phyloP scores from a whole-genome alignment of 805 yeast species.

The Myxozyma lipomycoides region DNA sequence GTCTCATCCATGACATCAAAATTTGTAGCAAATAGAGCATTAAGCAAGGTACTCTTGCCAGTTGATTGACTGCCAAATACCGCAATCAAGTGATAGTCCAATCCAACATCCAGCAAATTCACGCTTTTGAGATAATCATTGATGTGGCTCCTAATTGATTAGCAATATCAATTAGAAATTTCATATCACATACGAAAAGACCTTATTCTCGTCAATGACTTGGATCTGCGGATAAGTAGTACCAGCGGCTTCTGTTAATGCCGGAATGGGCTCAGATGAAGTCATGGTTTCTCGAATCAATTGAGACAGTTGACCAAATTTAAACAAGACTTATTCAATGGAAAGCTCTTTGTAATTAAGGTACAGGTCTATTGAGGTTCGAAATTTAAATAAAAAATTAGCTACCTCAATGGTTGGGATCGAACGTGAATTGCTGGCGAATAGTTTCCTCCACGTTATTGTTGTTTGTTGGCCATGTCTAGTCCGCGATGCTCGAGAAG shows the following conservation, averaged over 20 bases:
- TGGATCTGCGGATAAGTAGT: constrained; percentile 36
- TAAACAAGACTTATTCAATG: too few species aligned
- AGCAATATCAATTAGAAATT: not conserved
- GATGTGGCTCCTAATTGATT: constrained; percentile 7
- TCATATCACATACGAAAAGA: constrained; percentile 39
- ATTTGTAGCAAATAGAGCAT: constrained; percentile 75
- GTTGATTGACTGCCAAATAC: constrained; percentile 97
- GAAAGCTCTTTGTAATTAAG: too few species aligned
- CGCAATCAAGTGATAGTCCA: constrained; percentile 82
- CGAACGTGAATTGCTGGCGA: too few species aligned
- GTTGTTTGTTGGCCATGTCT: too few species aligned
- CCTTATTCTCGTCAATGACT: constrained; percentile 51
- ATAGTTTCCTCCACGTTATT: too few species aligned
- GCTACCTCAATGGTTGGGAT: too few species aligned
- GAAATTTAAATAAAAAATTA: too few species aligned
- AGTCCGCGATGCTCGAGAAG: too few species aligned
- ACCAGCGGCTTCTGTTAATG: not conserved
- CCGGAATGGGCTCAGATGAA: too few species aligned
- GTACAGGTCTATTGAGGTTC: too few species aligned
- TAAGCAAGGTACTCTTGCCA: constrained; percentile 90
- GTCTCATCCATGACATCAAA: constrained; percentile 93
- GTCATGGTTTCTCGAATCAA: too few species aligned
- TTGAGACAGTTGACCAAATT: too few species aligned
- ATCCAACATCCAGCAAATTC: constrained; percentile 47
- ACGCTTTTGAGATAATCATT: constrained; percentile 39